These are phyloP conservation scores for Fusarium sambucinum DNA, from an alignment of 2,329 filamentous ascomycete genomes.

Conservation along the genomic window DNA sequence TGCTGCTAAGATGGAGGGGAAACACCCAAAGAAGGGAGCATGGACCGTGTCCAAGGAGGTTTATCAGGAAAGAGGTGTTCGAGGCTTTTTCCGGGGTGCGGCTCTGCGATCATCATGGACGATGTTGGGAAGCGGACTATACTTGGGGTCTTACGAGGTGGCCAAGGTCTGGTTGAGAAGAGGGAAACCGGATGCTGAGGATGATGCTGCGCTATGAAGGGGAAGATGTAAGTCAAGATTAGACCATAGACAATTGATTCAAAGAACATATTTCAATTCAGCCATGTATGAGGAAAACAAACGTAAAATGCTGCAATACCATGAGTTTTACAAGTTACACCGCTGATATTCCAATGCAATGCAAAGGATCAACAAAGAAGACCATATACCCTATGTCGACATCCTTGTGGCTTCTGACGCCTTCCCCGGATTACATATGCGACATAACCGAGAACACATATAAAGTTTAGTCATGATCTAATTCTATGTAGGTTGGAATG, in stretches of 20 bases:
- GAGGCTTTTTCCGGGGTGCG: conserved; percentile 82
- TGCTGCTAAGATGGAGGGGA: conserved; percentile 41
- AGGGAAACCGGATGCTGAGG: conserved; percentile 54
- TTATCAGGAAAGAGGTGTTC: conserved; percentile 73
- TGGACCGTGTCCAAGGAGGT: conserved; percentile 74
- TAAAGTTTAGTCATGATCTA: background rate
- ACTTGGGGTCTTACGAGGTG: conserved; percentile 87
- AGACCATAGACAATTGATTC: conserved; percentile 10
- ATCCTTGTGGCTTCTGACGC: conserved; percentile 47
- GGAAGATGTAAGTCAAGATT: conserved; percentile 1
- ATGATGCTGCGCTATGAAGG: conserved; percentile 49
- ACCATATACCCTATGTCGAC: conserved; percentile 44
- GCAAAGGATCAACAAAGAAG: conserved; percentile 21
- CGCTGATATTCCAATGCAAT: background rate
- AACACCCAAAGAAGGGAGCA: conserved; percentile 58
- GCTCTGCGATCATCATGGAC: conserved; percentile 82
- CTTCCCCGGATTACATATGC: conserved; percentile 25
- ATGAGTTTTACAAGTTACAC: background rate
- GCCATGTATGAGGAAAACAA: background rate
- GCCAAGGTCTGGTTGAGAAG: conserved; percentile 73
- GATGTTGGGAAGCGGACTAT: conserved; percentile 83
- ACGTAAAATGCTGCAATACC: background rate
- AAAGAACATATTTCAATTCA: background rate
- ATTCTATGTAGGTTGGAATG: background rate
- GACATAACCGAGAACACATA: conserved; percentile 11